Percentiles rank a stretch among this genome's conserved stretches.
Conservation (phyloP, 2,329 filamentous ascomycete species). For the Tolypocladium paradoxum region DNA sequence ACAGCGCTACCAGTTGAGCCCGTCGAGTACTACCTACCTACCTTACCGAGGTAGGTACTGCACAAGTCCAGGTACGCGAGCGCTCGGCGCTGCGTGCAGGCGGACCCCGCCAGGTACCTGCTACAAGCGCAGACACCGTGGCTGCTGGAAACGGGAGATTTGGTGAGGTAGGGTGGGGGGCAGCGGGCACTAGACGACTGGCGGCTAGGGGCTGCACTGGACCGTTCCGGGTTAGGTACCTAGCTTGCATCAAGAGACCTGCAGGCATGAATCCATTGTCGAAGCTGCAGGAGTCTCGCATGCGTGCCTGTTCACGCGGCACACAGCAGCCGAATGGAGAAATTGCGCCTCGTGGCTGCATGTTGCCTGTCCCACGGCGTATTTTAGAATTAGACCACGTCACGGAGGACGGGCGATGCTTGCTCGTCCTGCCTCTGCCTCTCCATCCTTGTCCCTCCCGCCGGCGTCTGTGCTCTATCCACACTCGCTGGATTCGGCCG, state of each 20-base stretch:
- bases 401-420: no score
- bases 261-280: neutral
- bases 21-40: no score
- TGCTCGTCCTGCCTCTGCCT: neutral
- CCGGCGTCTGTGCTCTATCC: no score
- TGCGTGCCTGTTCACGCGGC: neutral
- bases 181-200: neutral
- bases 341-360: neutral
- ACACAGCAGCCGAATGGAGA: neutral
- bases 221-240: no score
- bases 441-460: no score
- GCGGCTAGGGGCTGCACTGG: neutral
- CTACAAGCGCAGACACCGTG: neutral
- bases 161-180: neutral
- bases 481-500: neutral
- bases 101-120: neutral
- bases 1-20: neutral
- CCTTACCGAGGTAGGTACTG: neutral
- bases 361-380: no score
- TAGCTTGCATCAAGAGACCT: no score
- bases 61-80: neutral
- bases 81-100: neutral
- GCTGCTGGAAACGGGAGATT: neutral
- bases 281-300: neutral
- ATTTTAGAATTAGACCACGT: no score